Percentiles rank a stretch among this genome's conserved stretches.
phyloP scores from a whole-genome alignment of 345 rosid species.

The Lenwebbia sp. region DNA sequence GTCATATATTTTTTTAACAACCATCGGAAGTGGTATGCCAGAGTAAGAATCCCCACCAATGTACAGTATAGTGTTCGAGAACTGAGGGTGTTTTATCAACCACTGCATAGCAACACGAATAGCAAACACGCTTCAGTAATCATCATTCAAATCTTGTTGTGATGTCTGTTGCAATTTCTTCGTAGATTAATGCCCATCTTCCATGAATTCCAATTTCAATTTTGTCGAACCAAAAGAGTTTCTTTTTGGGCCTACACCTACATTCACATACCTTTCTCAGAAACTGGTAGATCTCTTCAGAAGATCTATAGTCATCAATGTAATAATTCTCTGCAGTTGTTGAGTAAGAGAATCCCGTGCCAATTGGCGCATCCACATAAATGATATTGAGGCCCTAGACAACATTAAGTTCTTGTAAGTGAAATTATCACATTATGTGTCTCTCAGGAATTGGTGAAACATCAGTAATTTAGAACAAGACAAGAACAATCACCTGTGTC shows the following conservation, averaged over 20 bases:
- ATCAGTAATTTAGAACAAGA: neutral
- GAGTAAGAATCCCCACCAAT: slow-evolving; percentile 32
- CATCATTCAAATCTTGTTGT: neutral
- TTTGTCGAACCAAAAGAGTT: neutral
- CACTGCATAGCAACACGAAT: slow-evolving; percentile 4
- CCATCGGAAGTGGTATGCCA: slow-evolving; percentile 24
- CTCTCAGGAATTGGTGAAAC: neutral
- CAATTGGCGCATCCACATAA: slow-evolving; percentile 22
- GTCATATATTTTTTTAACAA: slow-evolving; percentile 10
- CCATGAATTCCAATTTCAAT: neutral
- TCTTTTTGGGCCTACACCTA: neutral
- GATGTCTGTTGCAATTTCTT: neutral
- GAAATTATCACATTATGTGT: too few species aligned
- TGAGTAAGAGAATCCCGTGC: slow-evolving; percentile 26
- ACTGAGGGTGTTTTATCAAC: slow-evolving; percentile 15
- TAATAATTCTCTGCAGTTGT: slow-evolving; percentile 15
- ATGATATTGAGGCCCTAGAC: slow-evolving; percentile 10
- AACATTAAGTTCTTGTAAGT: neutral
- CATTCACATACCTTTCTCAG: slow-evolving; percentile 10
- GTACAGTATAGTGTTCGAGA: slow-evolving; percentile 5
- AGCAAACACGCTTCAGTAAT: neutral
- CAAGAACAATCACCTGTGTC: slow-evolving; percentile 14
- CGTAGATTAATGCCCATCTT: neutral
- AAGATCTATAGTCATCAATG: slow-evolving; percentile 5
- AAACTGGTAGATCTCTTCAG: slow-evolving; percentile 7